Percentiles rank a stretch among this genome's conserved stretches.
phyloP scores from a whole-genome alignment of 768 basidiomycete genomes.

The Galerina marginata region DNA sequence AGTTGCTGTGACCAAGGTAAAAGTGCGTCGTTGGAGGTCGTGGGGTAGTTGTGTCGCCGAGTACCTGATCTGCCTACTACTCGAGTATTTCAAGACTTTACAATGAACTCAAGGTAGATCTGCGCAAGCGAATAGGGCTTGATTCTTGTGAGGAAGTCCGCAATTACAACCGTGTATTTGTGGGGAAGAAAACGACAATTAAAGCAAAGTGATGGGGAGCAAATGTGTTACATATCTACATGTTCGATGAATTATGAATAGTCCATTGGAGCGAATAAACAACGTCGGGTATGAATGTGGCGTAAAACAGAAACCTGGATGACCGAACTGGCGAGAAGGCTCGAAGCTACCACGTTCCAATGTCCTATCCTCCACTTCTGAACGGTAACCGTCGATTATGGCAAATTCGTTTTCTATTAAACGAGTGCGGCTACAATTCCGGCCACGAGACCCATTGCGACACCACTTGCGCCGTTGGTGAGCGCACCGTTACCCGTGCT shows the following conservation, averaged over 20 bases:
- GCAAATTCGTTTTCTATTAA: background rate
- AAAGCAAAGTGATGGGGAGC: background rate
- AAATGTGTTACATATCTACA: background rate
- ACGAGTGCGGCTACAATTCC: conserved; percentile 10
- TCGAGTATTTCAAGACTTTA: too few relatives aligned
- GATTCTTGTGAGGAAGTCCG: background rate
- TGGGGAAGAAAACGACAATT: background rate
- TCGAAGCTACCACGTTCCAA: too few relatives aligned
- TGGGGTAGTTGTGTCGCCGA: too few relatives aligned
- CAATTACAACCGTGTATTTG: background rate
- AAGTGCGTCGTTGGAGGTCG: background rate
- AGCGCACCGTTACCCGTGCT: background rate
- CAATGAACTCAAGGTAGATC: too few relatives aligned
- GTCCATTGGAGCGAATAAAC: background rate
- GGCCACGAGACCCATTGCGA: conserved; percentile 7
- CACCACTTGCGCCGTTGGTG: background rate
- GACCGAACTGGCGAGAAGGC: too few relatives aligned
- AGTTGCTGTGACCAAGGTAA: background rate
- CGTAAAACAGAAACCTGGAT: too few relatives aligned
- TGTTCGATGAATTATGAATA: background rate
- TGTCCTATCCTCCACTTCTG: background rate
- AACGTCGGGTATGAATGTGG: too few relatives aligned
- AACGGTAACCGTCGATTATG: background rate
- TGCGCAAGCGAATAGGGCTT: too few relatives aligned
- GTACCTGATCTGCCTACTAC: too few relatives aligned